Percentiles rank a stretch among this genome's conserved stretches.
These are phyloP conservation scores for Epichloe gansuensis DNA, from an alignment of 2,329 filamentous ascomycete species.

Conservation along the genomic window DNA sequence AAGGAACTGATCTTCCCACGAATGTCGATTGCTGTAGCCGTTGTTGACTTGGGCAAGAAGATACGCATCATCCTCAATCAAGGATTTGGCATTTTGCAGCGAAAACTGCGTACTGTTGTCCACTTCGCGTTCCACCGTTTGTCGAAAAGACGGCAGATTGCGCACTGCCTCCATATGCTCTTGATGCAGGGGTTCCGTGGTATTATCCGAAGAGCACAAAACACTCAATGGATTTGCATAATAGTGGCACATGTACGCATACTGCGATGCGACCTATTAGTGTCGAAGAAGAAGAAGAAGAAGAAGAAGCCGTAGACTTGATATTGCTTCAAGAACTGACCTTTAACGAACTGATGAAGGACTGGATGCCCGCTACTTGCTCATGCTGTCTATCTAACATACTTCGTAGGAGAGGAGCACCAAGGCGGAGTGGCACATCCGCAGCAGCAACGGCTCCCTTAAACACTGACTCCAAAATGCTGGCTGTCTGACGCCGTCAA, in stretches of 20 bases:
- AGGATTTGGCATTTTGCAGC: slow-evolving; percentile 29
- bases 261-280: slow-evolving; percentile 32
- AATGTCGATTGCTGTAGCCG: slow-evolving; percentile 19
- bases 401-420: slow-evolving; percentile 47
- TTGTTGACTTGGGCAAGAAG: slow-evolving; percentile 34
- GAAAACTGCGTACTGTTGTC: slow-evolving; percentile 28
- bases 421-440: slow-evolving; percentile 47
- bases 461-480: slow-evolving; percentile 63
- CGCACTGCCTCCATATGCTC: slow-evolving; percentile 58
- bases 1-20: slow-evolving; percentile 32
- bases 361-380: slow-evolving; percentile 64
- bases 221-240: slow-evolving; percentile 66
- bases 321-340: slow-evolving; percentile 22
- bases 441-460: slow-evolving; percentile 48
- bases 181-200: slow-evolving; percentile 29
- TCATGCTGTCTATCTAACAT: slow-evolving; percentile 63
- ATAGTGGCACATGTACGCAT: slow-evolving; percentile 78
- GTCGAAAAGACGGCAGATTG: slow-evolving; percentile 56
- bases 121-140: slow-evolving; percentile 36
- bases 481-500: slow-evolving; percentile 62
- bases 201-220: slow-evolving; percentile 31
- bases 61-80: slow-evolving; percentile 49
- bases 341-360: slow-evolving; percentile 59
- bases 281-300: not conserved
- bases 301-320: not conserved